phyloP scores from a whole-genome alignment of 176 grass and related monocot species.

The Musa acuminata region DNA sequence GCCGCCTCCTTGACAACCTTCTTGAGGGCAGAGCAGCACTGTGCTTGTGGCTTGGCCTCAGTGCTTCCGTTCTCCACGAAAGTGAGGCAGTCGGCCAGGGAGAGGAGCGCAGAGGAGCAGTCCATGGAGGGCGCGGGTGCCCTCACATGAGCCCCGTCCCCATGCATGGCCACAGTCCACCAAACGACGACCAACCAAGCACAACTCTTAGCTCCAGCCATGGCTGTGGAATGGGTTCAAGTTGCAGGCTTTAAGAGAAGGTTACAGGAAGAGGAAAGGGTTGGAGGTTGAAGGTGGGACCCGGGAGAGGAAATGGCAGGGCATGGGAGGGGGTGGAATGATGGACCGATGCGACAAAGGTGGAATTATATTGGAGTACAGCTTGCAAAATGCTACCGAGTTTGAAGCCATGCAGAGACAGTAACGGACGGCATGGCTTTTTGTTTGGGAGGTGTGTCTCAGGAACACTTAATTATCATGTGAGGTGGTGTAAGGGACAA shows the following conservation, averaged over 20 bases:
- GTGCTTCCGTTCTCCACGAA: slow-evolving; percentile 80
- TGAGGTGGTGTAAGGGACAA: no score
- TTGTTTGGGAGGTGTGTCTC: not conserved
- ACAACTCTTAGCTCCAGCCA: not conserved
- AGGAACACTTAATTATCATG: not conserved
- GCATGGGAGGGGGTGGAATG: not conserved
- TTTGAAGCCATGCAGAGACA: not conserved
- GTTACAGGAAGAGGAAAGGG: not conserved
- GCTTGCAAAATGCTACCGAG: not conserved
- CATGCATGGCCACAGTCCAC: not conserved
- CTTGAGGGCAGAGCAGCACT: slow-evolving; percentile 67
- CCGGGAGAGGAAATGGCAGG: not conserved
- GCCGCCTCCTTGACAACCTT: slow-evolving; percentile 55
- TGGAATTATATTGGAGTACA: not conserved
- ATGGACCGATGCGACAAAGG: not conserved
- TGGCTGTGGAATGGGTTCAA: not conserved
- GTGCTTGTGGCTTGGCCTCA: slow-evolving; percentile 39
- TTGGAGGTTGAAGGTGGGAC: not conserved
- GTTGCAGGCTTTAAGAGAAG: not conserved
- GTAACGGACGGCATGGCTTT: no score
- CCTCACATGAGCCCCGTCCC: not conserved
- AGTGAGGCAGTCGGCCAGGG: slow-evolving; percentile 64
- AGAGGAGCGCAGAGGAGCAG: slow-evolving; percentile 50
- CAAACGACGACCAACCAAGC: not conserved
- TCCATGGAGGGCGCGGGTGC: slow-evolving; percentile 39